Conservation (phyloP, 371 early-diverging fungal genomes). For the Syncephalastrum sp. region DNA sequence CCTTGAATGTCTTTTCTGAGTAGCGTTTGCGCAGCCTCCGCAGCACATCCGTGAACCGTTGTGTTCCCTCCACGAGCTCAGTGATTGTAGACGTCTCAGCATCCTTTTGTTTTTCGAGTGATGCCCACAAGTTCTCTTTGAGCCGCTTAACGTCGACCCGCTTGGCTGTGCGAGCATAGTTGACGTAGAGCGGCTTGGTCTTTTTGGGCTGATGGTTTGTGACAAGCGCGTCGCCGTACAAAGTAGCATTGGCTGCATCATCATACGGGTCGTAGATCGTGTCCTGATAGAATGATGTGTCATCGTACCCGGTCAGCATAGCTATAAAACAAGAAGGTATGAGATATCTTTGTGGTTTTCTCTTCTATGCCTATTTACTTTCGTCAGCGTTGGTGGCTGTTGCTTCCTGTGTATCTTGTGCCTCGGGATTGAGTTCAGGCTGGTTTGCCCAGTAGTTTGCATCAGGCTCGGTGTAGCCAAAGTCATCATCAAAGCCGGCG, state of each 20-base stretch:
- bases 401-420: background rate
- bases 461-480: constrained; percentile 25
- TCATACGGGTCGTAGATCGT: constrained; percentile 21
- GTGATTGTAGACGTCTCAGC: constrained; percentile 12
- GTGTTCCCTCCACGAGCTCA: constrained; percentile 44
- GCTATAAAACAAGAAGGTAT: constrained; percentile 13
- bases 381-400: constrained; percentile 20
- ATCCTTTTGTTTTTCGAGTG: constrained; percentile 18
- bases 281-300: constrained; percentile 34
- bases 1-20: constrained; percentile 73
- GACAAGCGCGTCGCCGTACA: constrained; percentile 40
- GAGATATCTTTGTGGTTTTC: constrained; percentile 5
- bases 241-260: constrained; percentile 20
- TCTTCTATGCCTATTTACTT: constrained; percentile 26
- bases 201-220: constrained; percentile 50
- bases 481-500: constrained; percentile 17
- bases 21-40: constrained; percentile 69
- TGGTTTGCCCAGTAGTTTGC: constrained; percentile 44
- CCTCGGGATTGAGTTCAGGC: constrained; percentile 7
- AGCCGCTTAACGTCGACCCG: constrained; percentile 92
- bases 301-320: constrained; percentile 26
- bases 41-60: constrained; percentile 74
- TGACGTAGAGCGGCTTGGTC: constrained; percentile 72
- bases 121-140: constrained; percentile 94
- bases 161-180: constrained; percentile 88